Conservation (phyloP, 1,284 basidiomycete genomes). For the Thelephora terrestris region DNA sequence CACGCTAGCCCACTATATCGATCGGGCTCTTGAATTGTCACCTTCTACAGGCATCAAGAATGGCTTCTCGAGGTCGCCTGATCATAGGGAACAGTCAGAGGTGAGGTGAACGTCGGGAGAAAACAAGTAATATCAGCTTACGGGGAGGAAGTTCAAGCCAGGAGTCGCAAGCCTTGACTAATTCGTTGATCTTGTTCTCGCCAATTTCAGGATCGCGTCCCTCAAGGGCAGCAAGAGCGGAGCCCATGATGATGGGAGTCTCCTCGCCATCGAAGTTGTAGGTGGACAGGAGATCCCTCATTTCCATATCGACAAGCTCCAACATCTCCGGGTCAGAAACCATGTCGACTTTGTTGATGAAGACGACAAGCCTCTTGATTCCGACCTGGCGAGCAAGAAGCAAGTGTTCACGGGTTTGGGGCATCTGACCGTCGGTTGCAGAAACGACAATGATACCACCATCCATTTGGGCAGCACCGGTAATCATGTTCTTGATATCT, state of each 20-base stretch:
- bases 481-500: conserved; percentile 99
- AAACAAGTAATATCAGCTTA: conserved; percentile 27
- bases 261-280: conserved; percentile 97
- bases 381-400: conserved; percentile 97
- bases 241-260: conserved; percentile 96
- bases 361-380: conserved; percentile 96
- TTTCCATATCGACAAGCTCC: conserved; percentile 99
- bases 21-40: conserved; percentile 12
- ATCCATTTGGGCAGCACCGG: conserved; percentile 98
- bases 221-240: conserved; percentile 92
- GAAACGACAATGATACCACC: conserved; percentile 97
- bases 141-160: conserved; percentile 96
- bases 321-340: conserved; percentile 98
- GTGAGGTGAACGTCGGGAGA: conserved; percentile 2
- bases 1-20: conserved; percentile 4
- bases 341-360: conserved; percentile 99
- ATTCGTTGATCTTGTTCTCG: conserved; percentile 70
- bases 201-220: conserved; percentile 77
- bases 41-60: conserved; percentile 95
- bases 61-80: conserved; percentile 94
- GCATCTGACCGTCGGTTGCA: conserved; percentile 99
- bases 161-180: conserved; percentile 83
- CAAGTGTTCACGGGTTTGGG: conserved; percentile 97
- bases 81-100: neutral
- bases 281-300: conserved; percentile 90